Evolutionary conservation across 2,329 filamentous ascomycete genomes (phyloP), one percentile per base, ranked within the genome.

Genomic region (Furcasterigmium sp.): DNA sequence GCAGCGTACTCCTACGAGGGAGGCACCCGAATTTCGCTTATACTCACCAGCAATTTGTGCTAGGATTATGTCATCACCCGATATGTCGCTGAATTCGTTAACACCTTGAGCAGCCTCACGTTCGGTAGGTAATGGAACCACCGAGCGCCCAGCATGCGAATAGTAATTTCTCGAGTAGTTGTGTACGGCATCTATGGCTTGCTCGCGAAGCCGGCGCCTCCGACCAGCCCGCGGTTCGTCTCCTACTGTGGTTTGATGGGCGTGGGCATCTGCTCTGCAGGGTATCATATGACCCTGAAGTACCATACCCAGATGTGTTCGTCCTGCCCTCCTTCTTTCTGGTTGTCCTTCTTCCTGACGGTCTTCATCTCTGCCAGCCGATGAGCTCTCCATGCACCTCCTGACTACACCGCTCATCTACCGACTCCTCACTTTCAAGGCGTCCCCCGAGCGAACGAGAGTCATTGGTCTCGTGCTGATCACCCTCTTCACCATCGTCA

Each of bases 21-120:
- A n/a, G n/a, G n/a, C n/a, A n/a, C n/a, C n/a, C n/a, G n/a, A n/a
- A n/a, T n/a, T n/a, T n/a, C n/a, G n/a, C n/a, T n/a, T n/a, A n/a
- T n/a, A n/a, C n/a, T n/a, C n/a, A n/a, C 23, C 23, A 26, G 11
- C 23, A 11, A 26, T 11, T 7, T 26, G 7, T 26, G 23, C 23
- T 11, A 60, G 59, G 59, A 62, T 21, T 69, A 69, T 55, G 57
- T 61, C 6, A 50, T 69, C 11, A 68, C 66, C 8, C 56, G 61
- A 28, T 69, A 64, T 20, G 51, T 68, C 23, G 66, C 63, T 6
- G 66, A 69, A 37, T 69, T 69, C 26, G 60, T 68, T 46, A 69
- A 69, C 43, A 68, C 65, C 1, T 48, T 68, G 5, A 69, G 64
- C 44, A 69, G 64, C 41, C 46, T 65, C 2, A 50, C 11, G 7